Base-by-base conservation (phyloP, 768 basidiomycete genomes). In the Mycena amicta region DNA sequence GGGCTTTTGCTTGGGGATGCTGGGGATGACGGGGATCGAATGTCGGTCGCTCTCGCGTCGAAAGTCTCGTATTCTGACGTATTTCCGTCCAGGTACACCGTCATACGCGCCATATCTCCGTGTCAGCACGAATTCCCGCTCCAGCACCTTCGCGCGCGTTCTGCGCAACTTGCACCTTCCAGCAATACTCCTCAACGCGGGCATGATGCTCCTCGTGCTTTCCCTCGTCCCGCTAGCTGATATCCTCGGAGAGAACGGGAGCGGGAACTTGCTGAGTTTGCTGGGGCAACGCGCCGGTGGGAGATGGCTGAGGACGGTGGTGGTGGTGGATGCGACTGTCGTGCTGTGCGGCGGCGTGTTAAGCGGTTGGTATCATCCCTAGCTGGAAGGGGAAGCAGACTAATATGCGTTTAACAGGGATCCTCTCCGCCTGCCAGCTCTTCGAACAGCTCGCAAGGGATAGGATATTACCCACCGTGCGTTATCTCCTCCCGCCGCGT, bases 341-440 rank as follows among this genome's bases (percentile, higher is more conserved):
- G 89, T 90, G 15, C 77, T 92, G 2, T 87, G 84, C 55, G 89
- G 87, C 2, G 88, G 88, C 1, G 84, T 90, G 26, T 75, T 91
- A 6, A 86, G 25, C 88, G 39, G 89, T 89, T 79, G 64, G 60
- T 68, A 27, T 56, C 27, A 2, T 31, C 55, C 16, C 23, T 52
- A 59, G 45, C 45, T n/a, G 16, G 47, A n/a, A n/a, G n/a, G 25
- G 40, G 39, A 61, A 15, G 53, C 18, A 8, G 23, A 56, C 1
- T 43, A 50, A 29, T 2, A 26, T n/a, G n/a, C n/a, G n/a, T n/a
- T n/a, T n/a, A 45, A n/a, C 54, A 84, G 85, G 83, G 4, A 83
- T 87, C 20, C 66, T 86, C 13, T 79, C 80, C 47, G 84, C 86
- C 13, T 82, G 81, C 61, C 84, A 84, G 61, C 78, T 88, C 12